Evolutionary conservation across 352 stramenopile species (phyloP).

Genomic region (Thraustotheca clavata): DNA sequence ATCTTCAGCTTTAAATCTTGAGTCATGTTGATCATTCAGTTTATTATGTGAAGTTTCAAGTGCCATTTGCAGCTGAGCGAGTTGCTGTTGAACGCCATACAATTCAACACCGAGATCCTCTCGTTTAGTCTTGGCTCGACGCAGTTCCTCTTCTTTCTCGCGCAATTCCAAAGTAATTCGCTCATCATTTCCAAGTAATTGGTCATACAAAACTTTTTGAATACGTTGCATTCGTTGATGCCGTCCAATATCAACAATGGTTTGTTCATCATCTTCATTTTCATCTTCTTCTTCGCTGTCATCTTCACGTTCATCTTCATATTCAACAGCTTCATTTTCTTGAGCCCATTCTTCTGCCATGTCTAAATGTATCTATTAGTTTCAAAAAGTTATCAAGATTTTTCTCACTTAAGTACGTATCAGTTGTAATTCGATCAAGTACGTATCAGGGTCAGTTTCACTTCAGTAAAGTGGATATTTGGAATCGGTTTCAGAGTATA

Average conservation of each 20-base stretch:
- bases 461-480: too few species aligned
- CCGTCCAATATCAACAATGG: conserved; percentile 72
- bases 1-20: conserved; percentile 60
- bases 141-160: conserved; percentile 69
- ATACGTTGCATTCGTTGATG: conserved; percentile 77
- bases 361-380: too few species aligned
- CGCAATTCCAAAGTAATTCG: conserved; percentile 60
- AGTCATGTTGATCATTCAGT: conserved; percentile 51
- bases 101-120: conserved; percentile 89
- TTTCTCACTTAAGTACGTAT: too few species aligned
- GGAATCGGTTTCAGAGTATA: too few species aligned
- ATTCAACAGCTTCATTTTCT: conserved; percentile 26
- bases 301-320: conserved; percentile 34
- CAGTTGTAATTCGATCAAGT: too few species aligned
- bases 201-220: conserved; percentile 75
- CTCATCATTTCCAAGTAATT: conserved; percentile 67
- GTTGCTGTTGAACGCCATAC: conserved; percentile 93
- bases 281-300: conserved; percentile 50
- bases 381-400: too few species aligned
- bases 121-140: conserved; percentile 51
- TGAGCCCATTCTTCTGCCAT: not conserved
- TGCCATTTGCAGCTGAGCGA: conserved; percentile 86
- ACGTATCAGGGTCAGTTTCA: too few species aligned
- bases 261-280: conserved; percentile 54
- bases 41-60: conserved; percentile 80